Evolutionary conservation across 306 rosid genomes (phyloP), one percentile per base, ranked within the genome.

Genomic region (Hylodesmum podocarpum): DNA sequence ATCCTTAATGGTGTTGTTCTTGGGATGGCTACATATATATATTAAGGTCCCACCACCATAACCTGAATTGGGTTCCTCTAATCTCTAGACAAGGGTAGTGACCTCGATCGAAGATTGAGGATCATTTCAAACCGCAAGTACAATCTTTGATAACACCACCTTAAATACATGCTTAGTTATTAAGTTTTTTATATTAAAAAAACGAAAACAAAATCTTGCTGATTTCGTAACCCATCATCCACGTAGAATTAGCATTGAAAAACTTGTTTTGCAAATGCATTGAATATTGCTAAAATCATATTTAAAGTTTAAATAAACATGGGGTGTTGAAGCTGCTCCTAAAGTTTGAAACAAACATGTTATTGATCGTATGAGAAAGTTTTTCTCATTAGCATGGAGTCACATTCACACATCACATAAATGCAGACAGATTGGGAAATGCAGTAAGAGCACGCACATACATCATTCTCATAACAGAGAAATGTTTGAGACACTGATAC

Each of bases 41-140:
- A 82, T 22, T 77, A 57, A 65, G 84, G 83, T 40, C 82, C 86
- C 73, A 65, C 85, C 82, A 77, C 62, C 29, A 22, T 24, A 24
- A 71, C 68, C 66, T 62, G 53, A 77, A 65, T 79, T 28, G 46
- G 75, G 72, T 78, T 68, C 72, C 76, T 77, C 68, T 33, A n/a
- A 16, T 49, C 22, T 14, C 4, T 24, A 24, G 73, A 76, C 61
- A 10, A 18, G n/a, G 14, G 66, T 78, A 69, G 70, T 66, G 71
- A 25, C 57, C 89, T 78, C 80, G 80, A 80, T 24, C 69, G 66
- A 73, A 76, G 80, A 73, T 78, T 57, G 37, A 78, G 86, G 89
- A 72, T 73, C 54, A 63, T 49, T 61, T 80, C 73, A 70, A 80
- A 76, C 78, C 43, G n/a, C 40, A 41, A 73, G 72, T 44, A 63